A percentile compares a stretch with the other conserved stretches of the same genome.
These are phyloP conservation scores for Setomelanomma holmii DNA, from an alignment of 2,329 filamentous ascomycete species.

Conservation along the genomic window DNA sequence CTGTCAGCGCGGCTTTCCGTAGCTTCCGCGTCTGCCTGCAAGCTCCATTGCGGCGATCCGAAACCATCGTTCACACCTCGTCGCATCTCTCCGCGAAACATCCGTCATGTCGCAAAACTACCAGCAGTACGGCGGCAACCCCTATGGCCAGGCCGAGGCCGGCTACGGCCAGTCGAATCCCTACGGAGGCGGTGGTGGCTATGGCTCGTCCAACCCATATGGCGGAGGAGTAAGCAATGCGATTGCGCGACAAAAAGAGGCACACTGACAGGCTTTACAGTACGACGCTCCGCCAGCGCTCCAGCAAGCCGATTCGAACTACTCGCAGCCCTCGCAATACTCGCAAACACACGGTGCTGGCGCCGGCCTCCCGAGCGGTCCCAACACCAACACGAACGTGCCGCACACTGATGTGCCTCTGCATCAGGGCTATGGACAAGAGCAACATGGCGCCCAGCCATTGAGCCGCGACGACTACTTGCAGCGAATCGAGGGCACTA, in stretches of 20 bases:
- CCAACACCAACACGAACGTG: slow-evolving; percentile 33
- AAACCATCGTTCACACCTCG: slow-evolving; percentile 17
- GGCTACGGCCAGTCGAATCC: slow-evolving; percentile 44
- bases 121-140: slow-evolving; percentile 65
- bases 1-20: slow-evolving; percentile 32
- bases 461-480: slow-evolving; percentile 74
- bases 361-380: slow-evolving; percentile 17
- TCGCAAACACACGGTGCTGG: slow-evolving; percentile 20
- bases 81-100: slow-evolving; percentile 12
- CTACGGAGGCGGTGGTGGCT: slow-evolving; percentile 44
- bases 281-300: slow-evolving; percentile 40
- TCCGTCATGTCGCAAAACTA: slow-evolving; percentile 54
- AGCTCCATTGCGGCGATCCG: slow-evolving; percentile 29
- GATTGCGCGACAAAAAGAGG: slow-evolving; percentile 5
- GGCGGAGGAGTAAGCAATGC: slow-evolving; percentile 33
- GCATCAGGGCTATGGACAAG: slow-evolving; percentile 11
- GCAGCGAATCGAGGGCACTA: slow-evolving; percentile 69
- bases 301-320: slow-evolving; percentile 46
- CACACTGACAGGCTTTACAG: slow-evolving; percentile 22
- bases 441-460: slow-evolving; percentile 60
- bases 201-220: slow-evolving; percentile 41
- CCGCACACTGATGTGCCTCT: slow-evolving; percentile 25
- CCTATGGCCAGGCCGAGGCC: slow-evolving; percentile 61
- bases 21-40: slow-evolving; percentile 32
- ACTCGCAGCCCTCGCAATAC: slow-evolving; percentile 50